Percentiles rank a stretch among this genome's conserved stretches.
phyloP scores from a whole-genome alignment of 495 filamentous ascomycete genomes.

The Penicillium taxi region DNA sequence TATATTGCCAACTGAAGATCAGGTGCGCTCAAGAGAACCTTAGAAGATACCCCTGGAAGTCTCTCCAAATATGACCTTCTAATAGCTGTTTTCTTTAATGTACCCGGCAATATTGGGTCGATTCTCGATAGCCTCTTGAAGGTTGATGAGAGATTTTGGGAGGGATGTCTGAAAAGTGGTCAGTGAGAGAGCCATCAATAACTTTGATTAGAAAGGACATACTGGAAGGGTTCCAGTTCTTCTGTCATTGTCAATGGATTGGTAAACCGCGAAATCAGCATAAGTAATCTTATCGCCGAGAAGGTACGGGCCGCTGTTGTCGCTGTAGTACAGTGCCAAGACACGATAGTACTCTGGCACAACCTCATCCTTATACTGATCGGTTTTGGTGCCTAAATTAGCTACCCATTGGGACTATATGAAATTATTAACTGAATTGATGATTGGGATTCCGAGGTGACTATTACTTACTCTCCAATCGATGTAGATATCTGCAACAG shows the following conservation, averaged over 20 bases:
- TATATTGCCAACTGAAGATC: too few species aligned
- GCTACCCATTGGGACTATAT: conserved; percentile 20
- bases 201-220: neutral
- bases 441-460: neutral
- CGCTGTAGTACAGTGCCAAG: conserved; percentile 18
- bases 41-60: too few species aligned
- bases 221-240: conserved; percentile 14
- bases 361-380: conserved; percentile 17
- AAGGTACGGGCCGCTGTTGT: conserved; percentile 22
- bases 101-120: neutral
- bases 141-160: neutral
- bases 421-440: neutral
- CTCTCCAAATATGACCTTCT: too few species aligned
- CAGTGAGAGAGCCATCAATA: neutral
- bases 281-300: conserved; percentile 26
- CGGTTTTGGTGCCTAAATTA: conserved; percentile 8
- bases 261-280: conserved; percentile 30
- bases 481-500: conserved; percentile 35
- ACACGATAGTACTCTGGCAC: conserved; percentile 23
- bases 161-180: neutral
- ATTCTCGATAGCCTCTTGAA: neutral
- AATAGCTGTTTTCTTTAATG: conserved; percentile 1
- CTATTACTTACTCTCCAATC: conserved; percentile 27
- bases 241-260: conserved; percentile 25
- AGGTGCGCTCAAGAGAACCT: too few species aligned